phyloP scores from a whole-genome alignment of 192 early-diverging fungal species.

The Cetraspora pellucida region DNA sequence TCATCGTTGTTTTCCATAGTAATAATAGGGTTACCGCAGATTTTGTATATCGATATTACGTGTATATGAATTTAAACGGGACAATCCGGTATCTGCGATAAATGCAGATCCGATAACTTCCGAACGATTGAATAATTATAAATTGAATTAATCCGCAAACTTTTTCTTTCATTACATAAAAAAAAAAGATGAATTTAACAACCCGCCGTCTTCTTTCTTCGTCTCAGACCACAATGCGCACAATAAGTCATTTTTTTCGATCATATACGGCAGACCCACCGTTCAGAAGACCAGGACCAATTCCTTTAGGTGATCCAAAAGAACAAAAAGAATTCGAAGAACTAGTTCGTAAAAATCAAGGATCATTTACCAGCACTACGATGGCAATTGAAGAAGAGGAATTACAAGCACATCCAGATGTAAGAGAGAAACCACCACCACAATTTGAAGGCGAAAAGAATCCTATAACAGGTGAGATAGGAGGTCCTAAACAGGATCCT shows the following conservation, averaged over 20 bases:
- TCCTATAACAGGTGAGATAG: slow-evolving; percentile 75
- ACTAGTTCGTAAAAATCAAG: slow-evolving; percentile 57
- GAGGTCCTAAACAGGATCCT: slow-evolving; percentile 82
- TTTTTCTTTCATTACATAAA: too few species aligned
- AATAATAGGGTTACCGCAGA: too few species aligned
- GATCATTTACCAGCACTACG: slow-evolving; percentile 19
- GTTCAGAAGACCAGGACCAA: slow-evolving; percentile 54
- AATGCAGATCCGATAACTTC: too few species aligned
- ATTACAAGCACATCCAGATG: slow-evolving; percentile 51
- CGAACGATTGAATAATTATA: too few species aligned
- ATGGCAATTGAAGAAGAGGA: slow-evolving; percentile 36
- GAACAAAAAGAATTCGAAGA: slow-evolving; percentile 76
- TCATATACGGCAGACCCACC: not conserved
- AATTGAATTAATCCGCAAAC: too few species aligned
- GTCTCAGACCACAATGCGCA: too few species aligned
- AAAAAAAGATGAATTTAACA: too few species aligned
- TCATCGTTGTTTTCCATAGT: too few species aligned
- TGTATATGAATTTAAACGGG: too few species aligned
- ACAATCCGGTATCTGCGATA: too few species aligned
- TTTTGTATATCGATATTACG: too few species aligned
- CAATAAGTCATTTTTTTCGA: not conserved
- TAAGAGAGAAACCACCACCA: slow-evolving; percentile 45
- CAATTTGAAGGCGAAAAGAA: slow-evolving; percentile 78
- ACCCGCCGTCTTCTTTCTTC: too few species aligned
- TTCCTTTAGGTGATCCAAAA: slow-evolving; percentile 67